Conservation (phyloP, 1,139 yeast species). For the Lodderomyces beijingensis region DNA sequence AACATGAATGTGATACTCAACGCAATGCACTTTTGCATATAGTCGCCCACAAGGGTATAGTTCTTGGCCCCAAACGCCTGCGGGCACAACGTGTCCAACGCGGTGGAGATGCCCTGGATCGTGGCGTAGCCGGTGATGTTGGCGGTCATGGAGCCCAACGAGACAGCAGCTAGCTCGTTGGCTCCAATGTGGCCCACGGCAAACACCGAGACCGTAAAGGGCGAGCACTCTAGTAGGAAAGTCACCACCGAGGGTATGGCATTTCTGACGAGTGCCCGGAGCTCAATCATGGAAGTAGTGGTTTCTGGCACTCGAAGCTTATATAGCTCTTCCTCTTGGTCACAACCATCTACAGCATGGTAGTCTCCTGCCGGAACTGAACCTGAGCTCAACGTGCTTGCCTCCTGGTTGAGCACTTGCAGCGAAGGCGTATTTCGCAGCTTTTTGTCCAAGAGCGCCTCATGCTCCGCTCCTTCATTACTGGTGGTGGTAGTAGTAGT, state of each 20-base stretch:
- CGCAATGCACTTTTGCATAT: slow-evolving; percentile 54
- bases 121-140: slow-evolving; percentile 57
- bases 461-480: too few relatives aligned
- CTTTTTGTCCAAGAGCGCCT: too few relatives aligned
- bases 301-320: too few relatives aligned
- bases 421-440: too few relatives aligned
- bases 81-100: slow-evolving; percentile 55
- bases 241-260: slow-evolving; percentile 53
- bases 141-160: slow-evolving; percentile 59
- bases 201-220: slow-evolving; percentile 55
- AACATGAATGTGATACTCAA: slow-evolving; percentile 46
- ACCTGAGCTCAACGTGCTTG: too few relatives aligned
- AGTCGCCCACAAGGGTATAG: slow-evolving; percentile 48
- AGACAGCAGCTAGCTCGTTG: slow-evolving; percentile 55
- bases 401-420: too few relatives aligned
- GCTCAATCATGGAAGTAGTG: slow-evolving; percentile 32
- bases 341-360: too few relatives aligned
- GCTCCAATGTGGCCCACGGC: slow-evolving; percentile 59
- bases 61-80: slow-evolving; percentile 58
- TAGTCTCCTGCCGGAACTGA: too few relatives aligned
- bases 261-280: slow-evolving; percentile 35
- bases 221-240: slow-evolving; percentile 50
- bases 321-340: too few relatives aligned
- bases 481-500: too few relatives aligned
- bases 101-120: slow-evolving; percentile 57